These are phyloP conservation scores for Cardiospermum halicacabum DNA, from an alignment of 345 rosid genomes.

Conservation along the genomic window DNA sequence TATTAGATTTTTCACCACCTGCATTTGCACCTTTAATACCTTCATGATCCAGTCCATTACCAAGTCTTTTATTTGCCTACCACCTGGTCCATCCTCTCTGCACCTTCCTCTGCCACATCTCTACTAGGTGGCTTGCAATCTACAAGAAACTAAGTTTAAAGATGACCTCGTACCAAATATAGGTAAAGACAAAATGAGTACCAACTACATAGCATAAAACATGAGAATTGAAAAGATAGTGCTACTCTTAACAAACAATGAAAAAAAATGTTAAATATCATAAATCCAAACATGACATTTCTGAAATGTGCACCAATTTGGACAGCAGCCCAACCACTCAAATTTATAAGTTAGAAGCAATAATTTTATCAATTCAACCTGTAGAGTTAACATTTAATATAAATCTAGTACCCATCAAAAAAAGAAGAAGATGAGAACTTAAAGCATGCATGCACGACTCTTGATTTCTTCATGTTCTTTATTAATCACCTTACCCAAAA, in stretches of 20 bases:
- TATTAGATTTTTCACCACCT: constrained; percentile 53
- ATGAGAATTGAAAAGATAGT: neutral
- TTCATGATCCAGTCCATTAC: constrained; percentile 71
- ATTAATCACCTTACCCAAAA: constrained; percentile 73
- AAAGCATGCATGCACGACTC: constrained; percentile 52
- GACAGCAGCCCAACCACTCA: neutral
- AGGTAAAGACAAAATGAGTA: constrained; percentile 1
- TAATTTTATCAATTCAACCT: too few relatives aligned
- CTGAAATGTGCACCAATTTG: neutral
- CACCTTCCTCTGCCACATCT: constrained; percentile 83
- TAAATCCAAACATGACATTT: neutral
- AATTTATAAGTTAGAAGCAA: too few relatives aligned
- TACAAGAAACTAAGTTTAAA: constrained; percentile 21
- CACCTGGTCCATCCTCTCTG: constrained; percentile 69
- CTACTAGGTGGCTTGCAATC: constrained; percentile 80
- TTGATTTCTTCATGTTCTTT: constrained; percentile 83
- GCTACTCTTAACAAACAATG: neutral
- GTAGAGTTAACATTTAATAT: neutral
- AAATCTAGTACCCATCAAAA: neutral
- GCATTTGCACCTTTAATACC: constrained; percentile 52
- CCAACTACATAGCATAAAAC: neutral
- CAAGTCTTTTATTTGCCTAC: constrained; percentile 57
- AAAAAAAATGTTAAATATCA: neutral
- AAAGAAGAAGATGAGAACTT: neutral
- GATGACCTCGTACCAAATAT: neutral